Base-by-base conservation (phyloP, 83 land plant genomes). In the Picea engelmannii region DNA sequence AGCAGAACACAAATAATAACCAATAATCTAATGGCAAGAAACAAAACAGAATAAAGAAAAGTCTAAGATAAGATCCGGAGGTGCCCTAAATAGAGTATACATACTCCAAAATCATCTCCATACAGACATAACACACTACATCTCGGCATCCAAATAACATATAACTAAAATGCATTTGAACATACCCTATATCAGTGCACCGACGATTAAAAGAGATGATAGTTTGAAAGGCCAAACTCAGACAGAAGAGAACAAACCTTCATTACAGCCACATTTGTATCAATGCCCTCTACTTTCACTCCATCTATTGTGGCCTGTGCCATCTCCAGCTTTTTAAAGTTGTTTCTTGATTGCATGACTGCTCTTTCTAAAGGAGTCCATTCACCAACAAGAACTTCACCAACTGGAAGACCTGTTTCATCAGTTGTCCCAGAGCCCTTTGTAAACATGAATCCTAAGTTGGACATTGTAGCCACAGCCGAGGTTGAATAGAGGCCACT, bases 221-320 rank as follows among this genome's bases (percentile, higher is more conserved):
- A 13, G 58, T 55, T 55, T 73, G 10, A 21, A 8, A 42, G 76
- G 55, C 52, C 11, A 21, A 73, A 47, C 13, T 42, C 13, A 44
- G 21, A 73, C 15, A 73, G 0, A 73, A 38, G 47, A 27, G 27
- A 42, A 12, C 74, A 49, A 82, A 97, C 99, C 98, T 97, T 89
- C 99, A 97, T 95, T 12, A 97, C 93, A 24, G 97, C 98, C 78
- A 89, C 80, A 83, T 97, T 97, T 20, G 93, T 97, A 73, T 92
- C 99, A 78, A 97, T 89, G 23, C 98, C 99, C 60, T 97, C 97
- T 9, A 95, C 98, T 92, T 92, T 97, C 40, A 93, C 98, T 44
- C 94, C 99, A 85, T 91, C 91, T 68, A 97, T 86, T 47, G 98
- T 91, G 2, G 90, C 88, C 83, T 95, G 94, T 25, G 98, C 99